phyloP scores from a whole-genome alignment of 228 moss, liverwort and hornwort genomes.

The Sphagnum magellanicum region DNA sequence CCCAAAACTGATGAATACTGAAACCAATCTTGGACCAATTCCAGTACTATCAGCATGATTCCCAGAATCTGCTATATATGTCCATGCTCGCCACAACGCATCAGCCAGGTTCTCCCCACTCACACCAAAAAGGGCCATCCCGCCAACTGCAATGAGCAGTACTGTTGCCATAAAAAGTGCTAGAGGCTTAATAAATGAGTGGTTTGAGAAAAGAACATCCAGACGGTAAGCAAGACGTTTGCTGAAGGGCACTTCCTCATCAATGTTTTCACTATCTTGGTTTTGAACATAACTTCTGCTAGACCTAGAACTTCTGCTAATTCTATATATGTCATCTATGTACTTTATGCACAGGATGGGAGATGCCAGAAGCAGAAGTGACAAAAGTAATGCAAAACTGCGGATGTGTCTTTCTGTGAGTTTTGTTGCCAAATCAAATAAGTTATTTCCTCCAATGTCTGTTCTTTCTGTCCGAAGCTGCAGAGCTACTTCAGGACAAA shows the following conservation, averaged over 20 bases:
- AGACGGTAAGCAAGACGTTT: slow-evolving; percentile 44
- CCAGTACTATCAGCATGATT: slow-evolving; percentile 57
- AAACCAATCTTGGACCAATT: slow-evolving; percentile 32
- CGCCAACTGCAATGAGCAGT: slow-evolving; percentile 40
- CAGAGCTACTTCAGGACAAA: slow-evolving; percentile 11
- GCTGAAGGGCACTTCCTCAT: slow-evolving; percentile 44
- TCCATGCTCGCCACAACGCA: slow-evolving; percentile 54
- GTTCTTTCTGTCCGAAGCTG: background rate
- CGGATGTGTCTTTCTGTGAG: slow-evolving; percentile 13
- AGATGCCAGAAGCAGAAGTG: slow-evolving; percentile 21
- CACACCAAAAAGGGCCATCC: slow-evolving; percentile 43
- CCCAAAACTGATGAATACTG: slow-evolving; percentile 47
- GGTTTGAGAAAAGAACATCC: slow-evolving; percentile 48
- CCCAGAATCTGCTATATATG: slow-evolving; percentile 50
- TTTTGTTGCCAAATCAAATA: slow-evolving; percentile 5
- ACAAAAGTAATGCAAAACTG: slow-evolving; percentile 30
- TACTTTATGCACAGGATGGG: slow-evolving; percentile 39
- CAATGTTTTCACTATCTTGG: slow-evolving; percentile 8
- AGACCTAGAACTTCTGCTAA: slow-evolving; percentile 9
- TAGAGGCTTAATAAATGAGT: slow-evolving; percentile 38
- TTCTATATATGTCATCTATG: slow-evolving; percentile 32
- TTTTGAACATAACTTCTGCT: background rate
- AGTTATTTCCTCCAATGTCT: slow-evolving; percentile 2
- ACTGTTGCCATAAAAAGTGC: slow-evolving; percentile 47
- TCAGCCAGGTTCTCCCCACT: slow-evolving; percentile 36